phyloP scores from a whole-genome alignment of 202 grass and related monocot species.

The Musa balbisiana region DNA sequence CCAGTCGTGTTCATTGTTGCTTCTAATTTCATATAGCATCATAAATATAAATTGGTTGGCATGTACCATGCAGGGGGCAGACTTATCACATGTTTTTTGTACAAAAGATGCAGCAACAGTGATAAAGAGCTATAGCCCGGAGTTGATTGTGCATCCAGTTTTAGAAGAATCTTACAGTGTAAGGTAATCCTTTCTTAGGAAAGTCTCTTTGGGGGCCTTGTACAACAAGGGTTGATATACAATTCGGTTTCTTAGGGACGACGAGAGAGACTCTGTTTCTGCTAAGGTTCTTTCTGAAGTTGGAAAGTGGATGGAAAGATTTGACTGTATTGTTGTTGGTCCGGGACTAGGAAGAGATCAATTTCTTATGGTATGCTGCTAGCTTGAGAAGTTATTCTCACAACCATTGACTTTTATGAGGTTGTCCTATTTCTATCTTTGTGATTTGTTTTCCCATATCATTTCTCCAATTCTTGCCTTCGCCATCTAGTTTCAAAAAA shows the following conservation, averaged over 20 bases:
- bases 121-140: slow-evolving; percentile 96
- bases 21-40: not conserved
- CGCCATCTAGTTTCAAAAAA: not conserved
- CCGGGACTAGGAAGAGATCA: slow-evolving; percentile 85
- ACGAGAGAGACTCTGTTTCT: slow-evolving; percentile 52
- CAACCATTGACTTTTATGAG: not conserved
- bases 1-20: not conserved
- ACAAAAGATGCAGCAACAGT: slow-evolving; percentile 93
- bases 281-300: slow-evolving; percentile 71
- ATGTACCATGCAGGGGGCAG: slow-evolving; percentile 62
- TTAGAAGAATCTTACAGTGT: slow-evolving; percentile 88
- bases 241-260: slow-evolving; percentile 36
- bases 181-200: slow-evolving; percentile 47
- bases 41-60: slow-evolving; percentile 1
- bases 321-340: slow-evolving; percentile 94
- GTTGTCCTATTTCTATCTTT: not conserved
- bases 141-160: slow-evolving; percentile 89
- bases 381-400: not conserved
- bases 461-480: not conserved
- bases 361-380: slow-evolving; percentile 78
- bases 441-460: not conserved
- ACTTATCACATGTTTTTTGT: slow-evolving; percentile 94
- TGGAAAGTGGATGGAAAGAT: slow-evolving; percentile 78
- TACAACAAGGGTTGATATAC: slow-evolving; percentile 1
- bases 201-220: not conserved